phyloP scores from a whole-genome alignment of 2,329 filamentous ascomycete genomes.

The Chaetomiaceae sp. region DNA sequence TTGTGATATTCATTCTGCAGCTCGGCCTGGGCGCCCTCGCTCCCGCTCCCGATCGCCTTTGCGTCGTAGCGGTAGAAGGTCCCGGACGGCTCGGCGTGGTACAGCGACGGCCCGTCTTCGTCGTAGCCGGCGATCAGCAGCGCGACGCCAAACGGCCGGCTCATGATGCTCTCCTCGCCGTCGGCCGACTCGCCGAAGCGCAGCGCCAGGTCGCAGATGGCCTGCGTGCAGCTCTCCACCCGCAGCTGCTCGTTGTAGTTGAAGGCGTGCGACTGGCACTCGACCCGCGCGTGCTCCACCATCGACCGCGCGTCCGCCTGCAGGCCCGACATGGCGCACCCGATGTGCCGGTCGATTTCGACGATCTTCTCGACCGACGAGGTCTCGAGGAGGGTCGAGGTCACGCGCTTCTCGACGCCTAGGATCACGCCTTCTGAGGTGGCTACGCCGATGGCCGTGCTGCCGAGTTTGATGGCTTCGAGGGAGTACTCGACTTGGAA shows the following conservation, averaged over 20 bases:
- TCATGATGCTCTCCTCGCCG: slow-evolving; percentile 98
- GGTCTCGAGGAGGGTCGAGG: slow-evolving; percentile 92
- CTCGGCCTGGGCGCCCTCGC: slow-evolving; percentile 95
- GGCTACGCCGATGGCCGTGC: slow-evolving; percentile 95
- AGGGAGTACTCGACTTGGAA: slow-evolving; percentile 99
- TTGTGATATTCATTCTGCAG: slow-evolving; percentile 99
- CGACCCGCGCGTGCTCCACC: slow-evolving; percentile 96
- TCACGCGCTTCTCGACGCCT: slow-evolving; percentile 98
- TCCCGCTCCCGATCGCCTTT: slow-evolving; percentile 96
- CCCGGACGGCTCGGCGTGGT: slow-evolving; percentile 95
- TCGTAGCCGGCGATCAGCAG: slow-evolving; percentile 95
- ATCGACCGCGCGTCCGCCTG: slow-evolving; percentile 97
- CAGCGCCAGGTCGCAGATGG: slow-evolving; percentile 94
- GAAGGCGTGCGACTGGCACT: slow-evolving; percentile 95
- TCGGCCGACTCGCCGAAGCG: slow-evolving; percentile 96
- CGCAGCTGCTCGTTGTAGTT: slow-evolving; percentile 94
- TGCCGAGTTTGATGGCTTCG: slow-evolving; percentile 99
- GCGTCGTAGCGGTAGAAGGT: slow-evolving; percentile 99
- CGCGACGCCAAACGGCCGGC: slow-evolving; percentile 91
- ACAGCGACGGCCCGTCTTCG: slow-evolving; percentile 93
- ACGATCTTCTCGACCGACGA: slow-evolving; percentile 99
- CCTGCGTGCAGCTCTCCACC: slow-evolving; percentile 97
- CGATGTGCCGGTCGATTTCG: slow-evolving; percentile 97
- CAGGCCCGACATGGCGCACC: slow-evolving; percentile 96
- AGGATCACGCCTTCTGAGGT: slow-evolving; percentile 94